phyloP scores from a whole-genome alignment of 805 yeast genomes.

The Cyberlindnera xishuangbannaensis region DNA sequence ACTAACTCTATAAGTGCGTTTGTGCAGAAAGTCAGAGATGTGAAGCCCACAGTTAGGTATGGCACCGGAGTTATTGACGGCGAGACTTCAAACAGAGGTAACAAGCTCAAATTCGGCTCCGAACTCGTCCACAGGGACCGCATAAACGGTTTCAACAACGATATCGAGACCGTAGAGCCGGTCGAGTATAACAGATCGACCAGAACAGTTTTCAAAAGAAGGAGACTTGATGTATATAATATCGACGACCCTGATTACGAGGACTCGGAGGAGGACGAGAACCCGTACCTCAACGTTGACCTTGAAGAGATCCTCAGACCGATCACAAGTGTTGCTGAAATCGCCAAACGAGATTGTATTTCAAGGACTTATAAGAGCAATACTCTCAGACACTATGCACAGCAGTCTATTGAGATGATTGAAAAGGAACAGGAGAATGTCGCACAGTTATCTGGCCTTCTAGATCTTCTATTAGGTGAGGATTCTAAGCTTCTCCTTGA shows the following conservation, averaged over 20 bases:
- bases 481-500: slow-evolving; percentile 66
- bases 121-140: slow-evolving; percentile 39
- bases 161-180: slow-evolving; percentile 17
- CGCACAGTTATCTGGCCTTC: slow-evolving; percentile 60
- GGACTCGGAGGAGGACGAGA: slow-evolving; percentile 31
- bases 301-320: slow-evolving; percentile 66
- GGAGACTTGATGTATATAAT: slow-evolving; percentile 22
- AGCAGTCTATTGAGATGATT: slow-evolving; percentile 68
- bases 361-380: slow-evolving; percentile 56
- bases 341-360: slow-evolving; percentile 64
- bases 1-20: slow-evolving; percentile 10
- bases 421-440: slow-evolving; percentile 77
- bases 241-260: slow-evolving; percentile 24
- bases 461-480: slow-evolving; percentile 83
- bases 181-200: slow-evolving; percentile 28
- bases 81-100: slow-evolving; percentile 47
- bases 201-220: slow-evolving; percentile 27
- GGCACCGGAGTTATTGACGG: slow-evolving; percentile 23
- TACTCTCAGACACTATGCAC: slow-evolving; percentile 56
- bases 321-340: slow-evolving; percentile 72
- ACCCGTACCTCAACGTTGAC: slow-evolving; percentile 44
- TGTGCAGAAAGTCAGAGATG: slow-evolving; percentile 13
- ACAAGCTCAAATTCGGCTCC: slow-evolving; percentile 48
- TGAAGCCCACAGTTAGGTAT: background rate
- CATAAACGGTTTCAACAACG: slow-evolving; percentile 31